These are phyloP conservation scores for Jackrogersella minutella DNA, from an alignment of 495 filamentous ascomycete genomes.

Conservation along the genomic window DNA sequence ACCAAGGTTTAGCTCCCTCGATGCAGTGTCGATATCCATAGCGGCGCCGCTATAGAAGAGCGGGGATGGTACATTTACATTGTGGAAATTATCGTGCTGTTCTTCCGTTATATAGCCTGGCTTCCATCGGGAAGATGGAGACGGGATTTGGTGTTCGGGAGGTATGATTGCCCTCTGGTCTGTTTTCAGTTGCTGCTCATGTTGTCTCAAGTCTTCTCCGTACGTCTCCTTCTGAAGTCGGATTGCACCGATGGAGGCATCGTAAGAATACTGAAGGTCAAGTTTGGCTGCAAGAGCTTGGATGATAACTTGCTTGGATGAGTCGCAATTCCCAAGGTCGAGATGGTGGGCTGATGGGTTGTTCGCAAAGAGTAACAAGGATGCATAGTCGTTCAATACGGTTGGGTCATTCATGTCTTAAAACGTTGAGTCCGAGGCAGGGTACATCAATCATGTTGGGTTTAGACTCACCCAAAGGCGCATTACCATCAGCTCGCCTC, in stretches of 20 bases:
- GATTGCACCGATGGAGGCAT: slow-evolving; percentile 10
- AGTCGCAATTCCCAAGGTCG: slow-evolving; percentile 18
- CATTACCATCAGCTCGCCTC: not conserved
- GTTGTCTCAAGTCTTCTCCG: not conserved
- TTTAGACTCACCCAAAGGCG: slow-evolving; percentile 32
- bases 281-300: slow-evolving; percentile 25
- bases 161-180: not conserved
- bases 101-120: not conserved
- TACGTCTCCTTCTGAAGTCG: slow-evolving; percentile 23
- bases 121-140: slow-evolving; percentile 4
- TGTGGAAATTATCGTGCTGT: not conserved
- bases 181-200: not conserved
- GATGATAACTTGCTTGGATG: slow-evolving; percentile 14
- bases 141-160: not conserved
- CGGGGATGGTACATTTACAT: not conserved
- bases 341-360: slow-evolving; percentile 19
- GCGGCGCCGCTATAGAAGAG: not conserved
- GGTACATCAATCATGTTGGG: not conserved
- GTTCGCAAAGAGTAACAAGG: slow-evolving; percentile 29
- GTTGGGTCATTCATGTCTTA: slow-evolving; percentile 32
- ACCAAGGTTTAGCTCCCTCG: slow-evolving; percentile 15
- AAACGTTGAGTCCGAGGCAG: slow-evolving; percentile 11
- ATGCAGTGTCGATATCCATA: slow-evolving; percentile 20
- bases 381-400: slow-evolving; percentile 19
- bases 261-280: slow-evolving; percentile 25